Evolutionary conservation across 1,284 basidiomycete species (phyloP).

Genomic region (Albatrellus sp.): DNA sequence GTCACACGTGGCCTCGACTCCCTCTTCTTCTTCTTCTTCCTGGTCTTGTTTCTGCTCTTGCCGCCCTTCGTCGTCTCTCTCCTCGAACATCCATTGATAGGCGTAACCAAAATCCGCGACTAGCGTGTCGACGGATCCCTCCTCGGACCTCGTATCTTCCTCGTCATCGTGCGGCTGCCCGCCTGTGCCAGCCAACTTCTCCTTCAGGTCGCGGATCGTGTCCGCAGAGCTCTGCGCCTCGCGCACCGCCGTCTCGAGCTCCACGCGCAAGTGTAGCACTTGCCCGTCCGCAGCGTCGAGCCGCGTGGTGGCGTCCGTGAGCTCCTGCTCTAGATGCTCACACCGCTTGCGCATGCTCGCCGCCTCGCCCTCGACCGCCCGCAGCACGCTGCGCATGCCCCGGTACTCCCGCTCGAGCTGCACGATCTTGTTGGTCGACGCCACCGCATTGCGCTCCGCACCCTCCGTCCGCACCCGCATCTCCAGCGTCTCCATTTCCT

Average conservation of each 20-base stretch:
- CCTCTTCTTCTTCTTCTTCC: too few species aligned
- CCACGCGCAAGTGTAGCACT: constrained; percentile 1
- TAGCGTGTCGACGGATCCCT: too few species aligned
- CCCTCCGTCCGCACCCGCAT: constrained; percentile 9
- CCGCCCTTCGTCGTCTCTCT: too few species aligned
- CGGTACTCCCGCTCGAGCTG: constrained; percentile 9
- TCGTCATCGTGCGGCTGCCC: constrained; percentile 4
- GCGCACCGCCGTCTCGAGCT: constrained; percentile 7
- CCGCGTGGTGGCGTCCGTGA: neutral
- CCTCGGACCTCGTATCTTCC: too few species aligned
- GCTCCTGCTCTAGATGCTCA: too few species aligned
- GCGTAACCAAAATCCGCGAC: too few species aligned
- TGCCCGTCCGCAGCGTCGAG: constrained; percentile 5
- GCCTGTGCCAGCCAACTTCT: constrained; percentile 2
- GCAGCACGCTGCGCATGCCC: constrained; percentile 3
- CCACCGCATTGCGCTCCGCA: constrained; percentile 9
- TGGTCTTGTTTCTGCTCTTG: too few species aligned
- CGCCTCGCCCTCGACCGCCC: constrained; percentile 3
- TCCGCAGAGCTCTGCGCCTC: constrained; percentile 4
- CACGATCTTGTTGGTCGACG: constrained; percentile 10
- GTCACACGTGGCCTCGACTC: too few species aligned
- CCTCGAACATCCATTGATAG: too few species aligned
- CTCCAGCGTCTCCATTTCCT: constrained; percentile 8
- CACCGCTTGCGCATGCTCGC: too few species aligned
- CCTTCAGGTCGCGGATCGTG: constrained; percentile 3